A percentile compares a stretch with the other conserved stretches of the same genome.
phyloP scores from a whole-genome alignment of 805 yeast species.

The Metschnikowia continentalis region DNA sequence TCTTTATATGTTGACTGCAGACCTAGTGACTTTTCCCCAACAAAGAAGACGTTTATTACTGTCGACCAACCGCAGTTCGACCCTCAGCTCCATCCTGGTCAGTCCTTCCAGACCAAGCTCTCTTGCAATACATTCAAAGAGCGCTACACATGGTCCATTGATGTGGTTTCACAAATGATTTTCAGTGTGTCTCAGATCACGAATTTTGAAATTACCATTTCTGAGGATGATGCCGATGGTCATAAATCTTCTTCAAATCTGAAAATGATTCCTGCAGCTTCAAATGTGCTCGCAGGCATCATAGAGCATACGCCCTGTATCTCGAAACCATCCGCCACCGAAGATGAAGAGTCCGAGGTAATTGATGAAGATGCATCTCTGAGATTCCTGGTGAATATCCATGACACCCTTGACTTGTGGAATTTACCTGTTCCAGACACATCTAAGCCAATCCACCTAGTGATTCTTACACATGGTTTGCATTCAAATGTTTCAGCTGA shows the following conservation, averaged over 20 bases:
- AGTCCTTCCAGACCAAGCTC: conserved; percentile 54
- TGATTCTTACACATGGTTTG: conserved; percentile 85
- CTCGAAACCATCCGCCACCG: conserved; percentile 22
- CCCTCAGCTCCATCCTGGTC: conserved; percentile 69
- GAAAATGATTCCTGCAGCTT: neutral
- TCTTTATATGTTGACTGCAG: conserved; percentile 78
- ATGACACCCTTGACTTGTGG: conserved; percentile 74
- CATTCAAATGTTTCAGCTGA: conserved; percentile 90
- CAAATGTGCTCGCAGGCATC: neutral
- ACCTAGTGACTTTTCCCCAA: conserved; percentile 58
- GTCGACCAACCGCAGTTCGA: conserved; percentile 77
- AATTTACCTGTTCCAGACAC: conserved; percentile 49
- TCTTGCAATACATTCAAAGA: conserved; percentile 60
- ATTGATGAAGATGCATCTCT: neutral
- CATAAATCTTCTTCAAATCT: conserved; percentile 14
- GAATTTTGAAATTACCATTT: conserved; percentile 58
- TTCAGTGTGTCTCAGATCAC: conserved; percentile 68
- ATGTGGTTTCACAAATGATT: conserved; percentile 74
- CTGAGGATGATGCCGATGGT: conserved; percentile 2
- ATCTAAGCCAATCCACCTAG: conserved; percentile 69
- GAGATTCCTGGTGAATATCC: conserved; percentile 45
- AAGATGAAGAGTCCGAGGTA: neutral
- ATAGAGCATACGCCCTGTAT: conserved; percentile 14
- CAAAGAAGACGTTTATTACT: conserved; percentile 53
- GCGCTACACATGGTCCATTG: conserved; percentile 71